These are phyloP conservation scores for Neurospora tetraspora DNA, from an alignment of 495 filamentous ascomycete genomes.

Conservation along the genomic window DNA sequence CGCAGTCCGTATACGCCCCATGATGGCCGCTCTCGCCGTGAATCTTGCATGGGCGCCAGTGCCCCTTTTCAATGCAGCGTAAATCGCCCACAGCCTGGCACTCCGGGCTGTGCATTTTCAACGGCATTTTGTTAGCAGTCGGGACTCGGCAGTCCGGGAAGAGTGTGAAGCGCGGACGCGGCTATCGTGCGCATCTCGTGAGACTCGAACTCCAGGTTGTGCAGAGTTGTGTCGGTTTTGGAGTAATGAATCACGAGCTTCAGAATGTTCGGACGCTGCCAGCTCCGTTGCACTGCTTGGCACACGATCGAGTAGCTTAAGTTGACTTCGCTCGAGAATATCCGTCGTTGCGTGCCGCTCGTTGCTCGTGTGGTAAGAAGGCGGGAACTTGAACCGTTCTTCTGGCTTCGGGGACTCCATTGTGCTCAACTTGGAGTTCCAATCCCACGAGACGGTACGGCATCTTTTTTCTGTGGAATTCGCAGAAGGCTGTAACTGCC, in stretches of 20 bases:
- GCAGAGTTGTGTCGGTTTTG: not conserved
- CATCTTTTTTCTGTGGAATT: not conserved
- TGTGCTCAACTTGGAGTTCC: not conserved
- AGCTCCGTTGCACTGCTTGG: too few species aligned
- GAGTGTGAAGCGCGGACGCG: not conserved
- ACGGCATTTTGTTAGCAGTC: not conserved
- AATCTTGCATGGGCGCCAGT: not conserved
- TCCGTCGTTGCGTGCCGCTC: too few species aligned
- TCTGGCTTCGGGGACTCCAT: not conserved
- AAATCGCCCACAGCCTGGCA: not conserved
- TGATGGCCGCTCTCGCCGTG: not conserved
- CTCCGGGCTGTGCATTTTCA: not conserved
- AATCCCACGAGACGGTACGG: not conserved
- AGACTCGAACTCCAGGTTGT: not conserved
- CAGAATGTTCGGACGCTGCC: not conserved
- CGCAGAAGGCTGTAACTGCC: not conserved
- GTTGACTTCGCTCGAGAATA: too few species aligned
- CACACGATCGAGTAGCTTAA: too few species aligned
- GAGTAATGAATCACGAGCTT: not conserved
- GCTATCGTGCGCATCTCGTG: not conserved
- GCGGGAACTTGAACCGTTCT: not conserved
- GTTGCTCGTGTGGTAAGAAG: not conserved
- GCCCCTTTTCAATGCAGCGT: not conserved
- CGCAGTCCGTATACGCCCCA: not conserved
- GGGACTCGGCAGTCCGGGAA: not conserved